Evolutionary conservation across 805 yeast genomes (phyloP), one percentile per base, ranked within the genome.

Genomic region (Starmera caribaea): DNA sequence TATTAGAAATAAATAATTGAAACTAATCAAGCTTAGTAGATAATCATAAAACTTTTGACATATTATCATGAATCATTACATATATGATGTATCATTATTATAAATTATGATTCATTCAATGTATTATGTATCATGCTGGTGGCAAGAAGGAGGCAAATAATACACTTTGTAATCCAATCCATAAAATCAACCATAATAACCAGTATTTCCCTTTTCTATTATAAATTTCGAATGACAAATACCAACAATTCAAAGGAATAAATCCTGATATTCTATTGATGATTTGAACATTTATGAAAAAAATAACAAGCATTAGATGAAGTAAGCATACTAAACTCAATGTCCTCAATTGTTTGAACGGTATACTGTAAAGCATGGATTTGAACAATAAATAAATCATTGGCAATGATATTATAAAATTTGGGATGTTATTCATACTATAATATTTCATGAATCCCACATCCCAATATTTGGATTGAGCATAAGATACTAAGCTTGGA

Each of bases 101-200:
- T n/a, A n/a, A n/a, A n/a, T n/a, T n/a, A n/a, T n/a, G n/a, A n/a
- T n/a, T n/a, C n/a, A n/a, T n/a, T n/a, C n/a, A n/a, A n/a, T n/a
- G n/a, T n/a, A n/a, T n/a, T n/a, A n/a, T n/a, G n/a, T 16, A 36
- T 56, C 57, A 87, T n/a, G 97, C 97, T 5, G 97, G 97, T 2
- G 97, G 97, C 34, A 89, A 65, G 54, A 85, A 89, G n/a, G 79
- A 79, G 8, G 81, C 85, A 62, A 76, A 89, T 38, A 89, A 61
- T 2, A 75, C 71, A 0, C 89, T 72, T 58, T 89, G 96, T 3
- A 78, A 49, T 6, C 79, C 55, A 16, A 63, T 66, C 95, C 95
- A 89, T 1, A 71, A 47, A 6, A 77, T 46, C 49, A 76, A 62
- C 64, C 75, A 82, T 8, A 60, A 48, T 1, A 74, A 54, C 55